Base-by-base conservation (phyloP, 106 monocot species). In the Dendrobium nobile region DNA sequence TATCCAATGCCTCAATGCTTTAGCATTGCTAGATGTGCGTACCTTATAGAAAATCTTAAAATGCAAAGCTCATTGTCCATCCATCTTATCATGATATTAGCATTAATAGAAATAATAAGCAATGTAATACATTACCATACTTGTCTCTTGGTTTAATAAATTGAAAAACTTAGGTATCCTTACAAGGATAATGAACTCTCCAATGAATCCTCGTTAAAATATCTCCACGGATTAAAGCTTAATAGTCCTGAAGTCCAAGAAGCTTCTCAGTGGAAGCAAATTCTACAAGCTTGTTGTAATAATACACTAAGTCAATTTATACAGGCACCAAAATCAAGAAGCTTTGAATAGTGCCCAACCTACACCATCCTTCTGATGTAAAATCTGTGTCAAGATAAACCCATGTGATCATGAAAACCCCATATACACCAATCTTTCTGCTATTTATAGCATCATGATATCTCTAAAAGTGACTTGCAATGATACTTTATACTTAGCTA, bases 301-400 rank as follows among this genome's bases (percentile, higher is more conserved):
- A 27, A 10, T 7, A 70, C 16, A 42, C 83, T 82, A 84, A 48
- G 43, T 82, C 84, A 87, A 88, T 84, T 56, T 58, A 64, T 77
- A 77, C 84, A 88, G 88, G 80, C 86, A 87, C 78, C 84, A 88
- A 72, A 31, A 87, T 79, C 77, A 47, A 84, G 84, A 87, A 87
- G 85, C 90, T 90, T 86, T 87, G 79, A 78, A 73, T 16, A 56
- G 80, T 84, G 77, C 58, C 83, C 79, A 86, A 74, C 88, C 92
- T 87, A 88, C 91, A 91, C 77, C 86, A 84, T 79, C 88, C 79
- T 88, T 70, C 80, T 70, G 42, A 82, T 74, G 61, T 79, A 74
- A 81, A 43, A 90, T 90, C 88, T 90, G 85, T 90, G 83, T 80
- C 85, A 90, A 95, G 86, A 86, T 77, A 90, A 92, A 87, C 72